phyloP scores from a whole-genome alignment of 140 eudicot genomes.

The Bidens hawaiensis region DNA sequence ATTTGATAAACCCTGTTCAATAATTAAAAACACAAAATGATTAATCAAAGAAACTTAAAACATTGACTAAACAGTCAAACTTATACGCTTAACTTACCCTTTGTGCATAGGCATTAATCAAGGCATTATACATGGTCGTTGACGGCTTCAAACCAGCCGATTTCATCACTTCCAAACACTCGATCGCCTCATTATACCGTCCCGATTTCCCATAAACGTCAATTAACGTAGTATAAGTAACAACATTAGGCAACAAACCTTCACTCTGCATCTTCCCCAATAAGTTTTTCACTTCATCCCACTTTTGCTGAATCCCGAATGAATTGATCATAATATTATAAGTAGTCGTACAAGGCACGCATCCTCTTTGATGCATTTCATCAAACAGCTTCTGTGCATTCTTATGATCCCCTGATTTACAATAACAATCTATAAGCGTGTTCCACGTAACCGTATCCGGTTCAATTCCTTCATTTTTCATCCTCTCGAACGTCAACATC shows the following conservation, averaged over 20 bases:
- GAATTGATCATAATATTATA: slow-evolving; percentile 85
- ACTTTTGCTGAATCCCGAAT: slow-evolving; percentile 72
- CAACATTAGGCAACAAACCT: slow-evolving; percentile 75
- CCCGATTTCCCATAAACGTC: slow-evolving; percentile 88
- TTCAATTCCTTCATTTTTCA: slow-evolving; percentile 71
- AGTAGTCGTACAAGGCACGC: slow-evolving; percentile 71
- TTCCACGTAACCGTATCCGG: slow-evolving; percentile 93
- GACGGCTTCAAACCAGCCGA: slow-evolving; percentile 86
- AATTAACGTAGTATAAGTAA: slow-evolving; percentile 83
- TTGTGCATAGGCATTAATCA: slow-evolving; percentile 97
- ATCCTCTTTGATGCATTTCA: slow-evolving; percentile 69
- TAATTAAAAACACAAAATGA: neutral
- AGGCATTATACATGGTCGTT: slow-evolving; percentile 80
- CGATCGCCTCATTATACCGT: slow-evolving; percentile 77
- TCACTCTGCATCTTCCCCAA: slow-evolving; percentile 81
- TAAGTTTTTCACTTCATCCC: slow-evolving; percentile 65
- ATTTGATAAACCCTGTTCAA: slow-evolving; percentile 75
- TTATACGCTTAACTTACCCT: slow-evolving; percentile 41
- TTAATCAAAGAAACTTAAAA: neutral
- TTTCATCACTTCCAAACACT: slow-evolving; percentile 91
- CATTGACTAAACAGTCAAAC: slow-evolving; percentile 7
- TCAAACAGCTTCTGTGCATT: slow-evolving; percentile 68
- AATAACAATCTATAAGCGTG: slow-evolving; percentile 81
- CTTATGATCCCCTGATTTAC: slow-evolving; percentile 67
- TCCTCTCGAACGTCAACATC: slow-evolving; percentile 65